phyloP scores from a whole-genome alignment of 768 basidiomycete species.

The Auricularia sp. region DNA sequence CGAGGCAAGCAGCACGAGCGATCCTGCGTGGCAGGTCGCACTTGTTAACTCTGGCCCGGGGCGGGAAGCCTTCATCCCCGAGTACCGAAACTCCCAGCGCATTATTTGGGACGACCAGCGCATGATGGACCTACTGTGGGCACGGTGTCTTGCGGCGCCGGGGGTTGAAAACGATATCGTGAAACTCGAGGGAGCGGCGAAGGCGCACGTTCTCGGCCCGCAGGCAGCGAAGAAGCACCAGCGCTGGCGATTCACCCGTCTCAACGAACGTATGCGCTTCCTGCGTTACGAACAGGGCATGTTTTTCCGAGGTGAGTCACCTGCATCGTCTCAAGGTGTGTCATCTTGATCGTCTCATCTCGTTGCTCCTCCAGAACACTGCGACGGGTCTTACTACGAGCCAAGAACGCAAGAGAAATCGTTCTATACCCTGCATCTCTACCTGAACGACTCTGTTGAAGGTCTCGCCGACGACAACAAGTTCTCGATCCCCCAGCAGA shows the following conservation, averaged over 20 bases:
- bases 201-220: background rate
- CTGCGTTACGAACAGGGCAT: conserved; percentile 2
- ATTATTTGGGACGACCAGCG: conserved; percentile 7
- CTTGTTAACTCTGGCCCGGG: conserved; percentile 3
- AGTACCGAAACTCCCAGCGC: conserved; percentile 7
- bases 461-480: background rate
- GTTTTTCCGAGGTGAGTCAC: conserved; percentile 4
- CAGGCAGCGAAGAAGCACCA: background rate
- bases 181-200: background rate
- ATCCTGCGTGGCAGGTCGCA: conserved; percentile 1
- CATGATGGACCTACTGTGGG: conserved; percentile 3
- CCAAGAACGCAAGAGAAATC: conserved; percentile 1
- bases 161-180: background rate
- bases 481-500: background rate
- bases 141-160: background rate
- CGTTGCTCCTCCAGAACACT: background rate
- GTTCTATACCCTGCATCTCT: conserved; percentile 5
- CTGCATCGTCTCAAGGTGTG: background rate
- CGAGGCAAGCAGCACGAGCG: background rate
- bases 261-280: conserved; percentile 8
- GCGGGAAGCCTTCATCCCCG: background rate
- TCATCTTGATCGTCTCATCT: background rate
- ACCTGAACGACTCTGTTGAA: conserved; percentile 5
- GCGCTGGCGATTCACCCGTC: background rate
- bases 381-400: conserved; percentile 2